Conservation (phyloP, 345 rosid genomes). For the Noccaea bulbosa region DNA sequence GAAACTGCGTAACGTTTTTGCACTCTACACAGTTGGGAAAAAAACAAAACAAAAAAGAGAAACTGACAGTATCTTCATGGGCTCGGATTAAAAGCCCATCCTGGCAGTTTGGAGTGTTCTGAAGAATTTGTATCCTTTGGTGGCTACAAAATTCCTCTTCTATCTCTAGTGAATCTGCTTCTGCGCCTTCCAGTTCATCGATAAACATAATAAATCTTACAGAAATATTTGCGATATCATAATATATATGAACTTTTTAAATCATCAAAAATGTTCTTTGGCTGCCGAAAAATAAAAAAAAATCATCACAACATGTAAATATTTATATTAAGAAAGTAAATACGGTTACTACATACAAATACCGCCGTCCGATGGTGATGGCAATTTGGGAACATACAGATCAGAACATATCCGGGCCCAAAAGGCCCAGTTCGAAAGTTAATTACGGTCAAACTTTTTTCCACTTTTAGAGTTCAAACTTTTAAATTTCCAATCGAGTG, state of each 20-base stretch:
- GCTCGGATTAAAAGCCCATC: conserved; percentile 32
- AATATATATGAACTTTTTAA: too few species aligned
- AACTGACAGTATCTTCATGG: conserved; percentile 23
- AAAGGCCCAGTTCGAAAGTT: conserved; percentile 15
- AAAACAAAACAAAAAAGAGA: neutral
- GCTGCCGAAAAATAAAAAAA: too few species aligned
- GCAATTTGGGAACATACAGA: neutral
- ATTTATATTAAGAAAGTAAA: too few species aligned
- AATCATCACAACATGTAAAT: too few species aligned
- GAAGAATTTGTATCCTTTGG: conserved; percentile 19
- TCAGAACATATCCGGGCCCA: conserved; percentile 3
- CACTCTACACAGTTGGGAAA: neutral
- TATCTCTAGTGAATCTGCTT: too few species aligned
- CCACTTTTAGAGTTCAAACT: conserved; percentile 15
- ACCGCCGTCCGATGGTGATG: too few species aligned
- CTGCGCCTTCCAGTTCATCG: too few species aligned
- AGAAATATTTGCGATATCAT: too few species aligned
- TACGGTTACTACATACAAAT: too few species aligned
- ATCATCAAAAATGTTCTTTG: too few species aligned
- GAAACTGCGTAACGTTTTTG: conserved; percentile 34
- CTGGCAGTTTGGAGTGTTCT: conserved; percentile 55
- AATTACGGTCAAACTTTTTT: conserved; percentile 31
- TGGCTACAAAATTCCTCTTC: too few species aligned
- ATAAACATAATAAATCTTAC: too few species aligned
- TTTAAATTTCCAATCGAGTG: conserved; percentile 28